Base-by-base conservation (phyloP, 108 stramenopile genomes). In the Conticribra guillardii region DNA sequence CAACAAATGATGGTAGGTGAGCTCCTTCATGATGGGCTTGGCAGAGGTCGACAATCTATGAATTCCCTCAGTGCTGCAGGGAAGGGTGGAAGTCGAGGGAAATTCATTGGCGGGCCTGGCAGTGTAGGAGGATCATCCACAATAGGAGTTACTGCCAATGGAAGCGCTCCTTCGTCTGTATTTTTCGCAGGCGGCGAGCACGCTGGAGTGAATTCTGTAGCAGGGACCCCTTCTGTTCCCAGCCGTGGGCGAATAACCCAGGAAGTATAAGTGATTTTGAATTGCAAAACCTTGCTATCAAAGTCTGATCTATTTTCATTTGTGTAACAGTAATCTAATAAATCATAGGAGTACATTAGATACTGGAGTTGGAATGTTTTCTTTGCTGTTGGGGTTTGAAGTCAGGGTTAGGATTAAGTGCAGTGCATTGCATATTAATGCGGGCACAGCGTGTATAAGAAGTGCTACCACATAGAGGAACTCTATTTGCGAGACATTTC, bases 211-310 rank as follows among this genome's bases (percentile, higher is more conserved):
- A 52, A 37, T 19, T 50, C 56, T 17, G 31, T 34, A 18, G 52
- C 50, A 3, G 31, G 50, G 33, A 21, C 5, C 37, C 37, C 64
- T 5, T 23, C 53, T 24, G 64, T 33, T 26, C 48, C 24, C 4
- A 60, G 23, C 23, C 37, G 56, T 54, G 65, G 73, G 22, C 58
- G 65, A 60, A 74, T 74, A 34, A 74, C 73, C 22, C 65, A 67
- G 60, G 73, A 74, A 74, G 73, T 74, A 9, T 74, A 74, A 51
- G 16, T 31, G n/a, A n/a, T n/a, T n/a, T n/a, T n/a, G n/a, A n/a
- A n/a, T n/a, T n/a, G n/a, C n/a, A n/a, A n/a, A n/a, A n/a, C n/a
- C n/a, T 21, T 64, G 16, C 26, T 1, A 30, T 3, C 0, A 15
- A 5, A 28, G 4, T 44, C 5, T 28, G 47, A 9, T 0, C 37